Base-by-base conservation (phyloP, 208 protist genomes). In the Vickermania spadyakhi region DNA sequence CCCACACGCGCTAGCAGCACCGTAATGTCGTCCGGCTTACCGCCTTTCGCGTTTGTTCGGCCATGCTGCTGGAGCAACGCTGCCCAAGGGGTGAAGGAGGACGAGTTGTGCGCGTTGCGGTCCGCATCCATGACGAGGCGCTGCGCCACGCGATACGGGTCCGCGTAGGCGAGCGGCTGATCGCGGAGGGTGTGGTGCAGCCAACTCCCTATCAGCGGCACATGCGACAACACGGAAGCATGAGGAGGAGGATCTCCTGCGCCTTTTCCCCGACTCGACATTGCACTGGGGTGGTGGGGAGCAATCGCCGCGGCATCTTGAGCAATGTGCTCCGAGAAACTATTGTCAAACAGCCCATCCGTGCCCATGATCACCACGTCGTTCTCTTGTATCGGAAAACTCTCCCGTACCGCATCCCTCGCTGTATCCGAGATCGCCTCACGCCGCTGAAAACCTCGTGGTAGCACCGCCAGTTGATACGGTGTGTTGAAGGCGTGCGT, bases 261-360 rank as follows among this genome's bases (percentile, higher is more conserved):
- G n/a, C n/a, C n/a, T n/a, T n/a, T n/a, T n/a, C n/a, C n/a, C 11
- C 7, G 11, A 18, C 36, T 45, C 11, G 36, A 45, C 36, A 18
- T 18, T 18, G 11, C 36, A 7, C 11, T n/a, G 36, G 36, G 18
- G 50, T 80, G 80, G 49, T 73, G 62, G 14, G 94, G 25, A 13
- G 72, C 72, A 29, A 96, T 79, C 82, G 81, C 89, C 7, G 84
- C 86, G 7, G 86, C 89, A 50, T 91, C 81, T 0, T 77, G 57
- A 29, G 85, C 82, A 31, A 96, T 69, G 21, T 93, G 67, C 13
- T 68, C 67, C 77, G 93, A 93, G 72, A 93, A 96, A 59, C 79
- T 75, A 73, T 97, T 97, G 70, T 97, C 93, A 62, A 96, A 97
- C 49, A 96, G 81, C n/a, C 93, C 93, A 65, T 97, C 93, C 18